Conservation (phyloP, 1,139 yeast species). For the Yamadazyma blattariae region DNA sequence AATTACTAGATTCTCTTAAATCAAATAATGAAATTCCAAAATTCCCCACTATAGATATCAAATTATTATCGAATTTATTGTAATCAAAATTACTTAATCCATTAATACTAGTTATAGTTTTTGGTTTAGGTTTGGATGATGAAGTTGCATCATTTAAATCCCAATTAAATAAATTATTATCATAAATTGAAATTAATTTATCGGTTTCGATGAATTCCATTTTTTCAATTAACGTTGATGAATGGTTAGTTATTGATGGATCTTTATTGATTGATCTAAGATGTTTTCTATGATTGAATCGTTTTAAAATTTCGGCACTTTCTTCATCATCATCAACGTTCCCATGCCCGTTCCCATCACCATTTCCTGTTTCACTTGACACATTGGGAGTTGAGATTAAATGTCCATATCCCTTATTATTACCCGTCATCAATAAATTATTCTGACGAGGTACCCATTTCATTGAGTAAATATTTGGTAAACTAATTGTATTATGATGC, state of each 20-base stretch:
- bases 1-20: constrained; percentile 50
- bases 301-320: constrained; percentile 68
- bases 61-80: constrained; percentile 31
- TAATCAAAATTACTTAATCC: constrained; percentile 56
- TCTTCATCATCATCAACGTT: constrained; percentile 31
- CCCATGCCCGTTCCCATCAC: not conserved
- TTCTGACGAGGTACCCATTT: constrained; percentile 53
- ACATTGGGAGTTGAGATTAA: constrained; percentile 57
- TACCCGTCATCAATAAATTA: constrained; percentile 60
- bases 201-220: constrained; percentile 23
- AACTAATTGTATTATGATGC: constrained; percentile 71
- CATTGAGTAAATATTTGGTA: constrained; percentile 65
- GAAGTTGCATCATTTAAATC: constrained; percentile 48
- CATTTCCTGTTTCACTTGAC: not conserved
- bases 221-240: constrained; percentile 22
- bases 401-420: constrained; percentile 66
- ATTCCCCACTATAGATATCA: constrained; percentile 60
- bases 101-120: constrained; percentile 48
- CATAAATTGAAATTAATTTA: constrained; percentile 53
- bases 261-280: constrained; percentile 28
- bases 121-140: constrained; percentile 42
- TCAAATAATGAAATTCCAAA: constrained; percentile 74
- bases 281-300: constrained; percentile 73
- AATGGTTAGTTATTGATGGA: constrained; percentile 18
- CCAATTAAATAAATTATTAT: constrained; percentile 69